Evolutionary conservation across 306 rosid genomes (phyloP).

Genomic region (Arachis stenosperma): DNA sequence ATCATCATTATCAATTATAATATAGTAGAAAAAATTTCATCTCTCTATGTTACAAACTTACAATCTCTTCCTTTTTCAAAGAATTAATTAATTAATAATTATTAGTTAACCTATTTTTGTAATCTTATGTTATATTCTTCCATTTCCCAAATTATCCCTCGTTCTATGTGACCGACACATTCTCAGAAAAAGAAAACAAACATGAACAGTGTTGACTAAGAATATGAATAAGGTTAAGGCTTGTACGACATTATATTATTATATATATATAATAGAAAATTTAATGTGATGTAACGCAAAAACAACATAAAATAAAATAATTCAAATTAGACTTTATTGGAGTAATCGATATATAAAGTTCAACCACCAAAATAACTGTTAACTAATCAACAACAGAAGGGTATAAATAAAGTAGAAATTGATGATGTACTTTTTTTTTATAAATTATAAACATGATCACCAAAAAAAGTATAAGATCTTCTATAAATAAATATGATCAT

Average conservation of each 20-base stretch:
- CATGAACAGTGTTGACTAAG: conserved; percentile 23
- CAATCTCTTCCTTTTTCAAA: background rate
- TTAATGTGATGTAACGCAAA: background rate
- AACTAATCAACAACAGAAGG: conserved; percentile 33
- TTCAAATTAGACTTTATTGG: conserved; percentile 7
- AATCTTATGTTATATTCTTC: too few species aligned
- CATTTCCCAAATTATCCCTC: background rate
- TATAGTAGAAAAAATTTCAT: conserved; percentile 34
- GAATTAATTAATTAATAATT: too few species aligned
- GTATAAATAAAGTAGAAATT: conserved; percentile 9
- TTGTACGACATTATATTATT: background rate
- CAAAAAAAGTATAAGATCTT: too few species aligned
- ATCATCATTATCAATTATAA: background rate
- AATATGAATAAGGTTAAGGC: conserved; percentile 17
- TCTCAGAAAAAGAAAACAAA: background rate
- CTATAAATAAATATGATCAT: too few species aligned
- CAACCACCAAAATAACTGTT: conserved; percentile 54
- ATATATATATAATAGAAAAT: background rate
- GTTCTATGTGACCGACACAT: conserved; percentile 31
- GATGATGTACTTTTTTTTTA: background rate
- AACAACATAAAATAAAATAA: conserved; percentile 8
- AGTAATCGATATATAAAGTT: conserved; percentile 11
- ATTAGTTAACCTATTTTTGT: too few species aligned
- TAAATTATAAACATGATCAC: too few species aligned
- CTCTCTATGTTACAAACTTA: background rate